Conservation (phyloP, 2,329 filamentous ascomycete genomes). For the Calycina marina region DNA sequence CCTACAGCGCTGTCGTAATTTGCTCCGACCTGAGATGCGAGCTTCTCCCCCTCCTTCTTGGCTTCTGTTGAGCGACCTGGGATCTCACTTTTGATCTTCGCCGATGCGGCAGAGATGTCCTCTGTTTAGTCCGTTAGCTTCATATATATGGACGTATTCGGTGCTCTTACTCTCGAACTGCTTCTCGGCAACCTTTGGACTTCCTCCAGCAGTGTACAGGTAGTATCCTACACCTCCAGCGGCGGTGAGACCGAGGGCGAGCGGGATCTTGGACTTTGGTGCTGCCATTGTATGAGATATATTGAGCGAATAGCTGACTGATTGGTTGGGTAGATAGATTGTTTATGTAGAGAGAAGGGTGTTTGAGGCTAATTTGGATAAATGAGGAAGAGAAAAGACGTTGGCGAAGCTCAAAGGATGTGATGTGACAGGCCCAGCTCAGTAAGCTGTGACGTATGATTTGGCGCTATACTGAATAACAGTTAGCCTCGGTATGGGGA, state of each 20-base stretch:
- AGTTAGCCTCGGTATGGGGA: no score
- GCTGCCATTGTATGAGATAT: conserved; percentile 23
- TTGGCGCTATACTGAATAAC: no score
- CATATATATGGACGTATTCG: background rate
- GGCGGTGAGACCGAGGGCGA: conserved; percentile 43
- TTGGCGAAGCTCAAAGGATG: no score
- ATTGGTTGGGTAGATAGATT: no score
- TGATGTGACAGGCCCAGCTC: no score
- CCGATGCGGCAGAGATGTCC: conserved; percentile 61
- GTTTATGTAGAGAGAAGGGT: no score
- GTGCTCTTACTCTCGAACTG: conserved; percentile 69
- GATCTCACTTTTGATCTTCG: conserved; percentile 50
- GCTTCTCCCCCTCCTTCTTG: conserved; percentile 48
- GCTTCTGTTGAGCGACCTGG: conserved; percentile 46
- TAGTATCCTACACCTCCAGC: conserved; percentile 72
- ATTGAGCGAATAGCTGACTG: no score
- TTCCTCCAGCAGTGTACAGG: conserved; percentile 74
- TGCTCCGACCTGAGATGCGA: conserved; percentile 44
- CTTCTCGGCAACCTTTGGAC: conserved; percentile 71
- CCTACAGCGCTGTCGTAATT: conserved; percentile 58
- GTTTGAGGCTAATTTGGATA: no score
- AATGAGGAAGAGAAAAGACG: no score
- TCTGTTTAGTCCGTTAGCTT: conserved; percentile 25
- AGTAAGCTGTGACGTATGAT: no score
- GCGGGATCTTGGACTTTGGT: conserved; percentile 24